phyloP scores from a whole-genome alignment of 768 basidiomycete genomes.

The Leccinum olivaceopallidum region DNA sequence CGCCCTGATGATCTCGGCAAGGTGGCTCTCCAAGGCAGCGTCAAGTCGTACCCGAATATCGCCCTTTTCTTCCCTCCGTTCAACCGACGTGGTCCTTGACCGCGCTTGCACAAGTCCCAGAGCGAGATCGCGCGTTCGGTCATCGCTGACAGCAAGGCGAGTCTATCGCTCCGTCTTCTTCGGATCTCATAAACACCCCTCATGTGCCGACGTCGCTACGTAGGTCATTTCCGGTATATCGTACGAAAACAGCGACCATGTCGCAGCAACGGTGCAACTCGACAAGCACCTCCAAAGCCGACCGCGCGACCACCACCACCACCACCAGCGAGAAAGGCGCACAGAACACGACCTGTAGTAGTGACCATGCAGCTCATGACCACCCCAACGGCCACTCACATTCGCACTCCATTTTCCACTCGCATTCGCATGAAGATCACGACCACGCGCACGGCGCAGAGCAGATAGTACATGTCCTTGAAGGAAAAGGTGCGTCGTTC shows the following conservation, averaged over 20 bases:
- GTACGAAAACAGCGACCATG: conserved; percentile 20
- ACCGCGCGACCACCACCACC: conserved; percentile 35
- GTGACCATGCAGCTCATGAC: conserved; percentile 37
- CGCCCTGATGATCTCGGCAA: conserved; percentile 17
- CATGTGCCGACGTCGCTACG: neutral
- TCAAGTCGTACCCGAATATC: conserved; percentile 1
- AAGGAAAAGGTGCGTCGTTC: conserved; percentile 56
- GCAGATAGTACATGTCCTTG: conserved; percentile 64
- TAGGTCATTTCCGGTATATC: conserved; percentile 14
- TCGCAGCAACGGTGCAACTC: conserved; percentile 21
- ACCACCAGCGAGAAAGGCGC: conserved; percentile 15
- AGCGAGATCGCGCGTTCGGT: conserved; percentile 2
- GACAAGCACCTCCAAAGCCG: conserved; percentile 15
- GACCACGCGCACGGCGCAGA: conserved; percentile 63
- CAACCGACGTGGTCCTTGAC: neutral
- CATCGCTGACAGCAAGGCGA: conserved; percentile 15
- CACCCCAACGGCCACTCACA: conserved; percentile 46
- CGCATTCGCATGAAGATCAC: conserved; percentile 62
- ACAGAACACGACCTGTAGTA: conserved; percentile 9
- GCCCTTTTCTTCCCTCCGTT: neutral
- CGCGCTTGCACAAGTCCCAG: neutral
- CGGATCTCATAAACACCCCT: conserved; percentile 3
- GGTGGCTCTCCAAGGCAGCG: conserved; percentile 5
- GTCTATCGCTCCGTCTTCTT: neutral
- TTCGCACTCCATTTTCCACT: conserved; percentile 66